A percentile compares a stretch with the other conserved stretches of the same genome.
phyloP scores from a whole-genome alignment of 139 green algal genomes.

The Coccomyxa sp. region DNA sequence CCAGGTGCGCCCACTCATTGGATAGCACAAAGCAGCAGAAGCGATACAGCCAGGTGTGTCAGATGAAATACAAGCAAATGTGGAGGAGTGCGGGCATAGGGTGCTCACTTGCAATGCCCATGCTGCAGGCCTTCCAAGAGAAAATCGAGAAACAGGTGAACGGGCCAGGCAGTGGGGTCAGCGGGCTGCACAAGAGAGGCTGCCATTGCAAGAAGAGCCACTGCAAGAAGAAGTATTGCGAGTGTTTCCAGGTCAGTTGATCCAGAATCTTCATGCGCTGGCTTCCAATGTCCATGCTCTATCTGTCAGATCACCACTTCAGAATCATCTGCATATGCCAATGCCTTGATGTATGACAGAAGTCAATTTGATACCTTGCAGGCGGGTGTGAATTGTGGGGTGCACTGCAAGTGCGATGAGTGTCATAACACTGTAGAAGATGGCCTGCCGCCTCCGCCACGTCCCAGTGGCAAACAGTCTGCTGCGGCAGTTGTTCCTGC shows the following conservation, averaged over 20 bases:
- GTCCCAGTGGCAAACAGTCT: background rate
- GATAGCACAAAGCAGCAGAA: background rate
- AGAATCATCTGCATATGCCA: background rate
- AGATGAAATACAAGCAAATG: background rate
- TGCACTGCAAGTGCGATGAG: conserved; percentile 80
- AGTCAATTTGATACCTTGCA: conserved; percentile 16
- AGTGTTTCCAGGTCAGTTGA: conserved; percentile 88
- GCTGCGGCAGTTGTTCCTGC: background rate
- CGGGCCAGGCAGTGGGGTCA: background rate
- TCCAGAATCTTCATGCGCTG: background rate
- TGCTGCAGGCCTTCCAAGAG: conserved; percentile 35
- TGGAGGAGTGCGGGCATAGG: background rate
- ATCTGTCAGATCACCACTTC: background rate
- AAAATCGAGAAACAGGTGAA: conserved; percentile 37
- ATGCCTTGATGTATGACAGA: background rate
- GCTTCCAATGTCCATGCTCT: too few relatives aligned
- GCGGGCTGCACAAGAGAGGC: conserved; percentile 62
- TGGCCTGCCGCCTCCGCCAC: conserved; percentile 3
- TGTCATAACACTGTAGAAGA: conserved; percentile 60
- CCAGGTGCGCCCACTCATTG: conserved; percentile 1
- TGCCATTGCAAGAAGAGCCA: conserved; percentile 82
- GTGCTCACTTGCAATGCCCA: background rate
- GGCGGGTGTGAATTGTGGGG: conserved; percentile 76
- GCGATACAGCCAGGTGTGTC: background rate
- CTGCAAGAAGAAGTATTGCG: conserved; percentile 98